A percentile compares a stretch with the other conserved stretches of the same genome.
Conservation (phyloP, 2,329 filamentous ascomycete genomes). For the Sporothrix euskadiensis region DNA sequence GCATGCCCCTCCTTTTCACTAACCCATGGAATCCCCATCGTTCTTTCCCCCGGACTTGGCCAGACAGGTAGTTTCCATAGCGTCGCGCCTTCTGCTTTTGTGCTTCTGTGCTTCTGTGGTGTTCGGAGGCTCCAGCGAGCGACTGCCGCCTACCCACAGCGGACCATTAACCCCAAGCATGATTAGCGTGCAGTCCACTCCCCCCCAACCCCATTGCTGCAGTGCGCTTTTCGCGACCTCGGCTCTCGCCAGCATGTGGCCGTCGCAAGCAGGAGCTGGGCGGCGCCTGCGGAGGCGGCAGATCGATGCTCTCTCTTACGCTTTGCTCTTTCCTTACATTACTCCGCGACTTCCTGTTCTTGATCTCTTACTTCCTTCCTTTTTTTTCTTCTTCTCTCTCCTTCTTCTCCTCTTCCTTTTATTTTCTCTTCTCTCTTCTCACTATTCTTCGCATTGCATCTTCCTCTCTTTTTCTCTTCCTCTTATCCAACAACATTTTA, state of each 20-base stretch:
- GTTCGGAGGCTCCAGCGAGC: constrained; percentile 5
- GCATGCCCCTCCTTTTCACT: neutral
- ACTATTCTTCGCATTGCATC: neutral
- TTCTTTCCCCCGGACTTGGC: constrained; percentile 17
- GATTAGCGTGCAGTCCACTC: constrained; percentile 17
- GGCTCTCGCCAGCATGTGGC: constrained; percentile 35
- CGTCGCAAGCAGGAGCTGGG: constrained; percentile 4
- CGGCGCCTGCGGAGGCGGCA: constrained; percentile 21
- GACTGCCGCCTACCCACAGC: neutral
- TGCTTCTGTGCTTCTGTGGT: neutral
- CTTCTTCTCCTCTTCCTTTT: constrained; percentile 3
- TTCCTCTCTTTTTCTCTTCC: neutral
- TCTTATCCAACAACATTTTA: constrained; percentile 2
- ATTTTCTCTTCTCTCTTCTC: neutral
- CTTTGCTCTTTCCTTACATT: constrained; percentile 6
- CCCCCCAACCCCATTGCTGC: neutral
- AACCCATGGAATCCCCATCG: neutral
- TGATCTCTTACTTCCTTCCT: neutral
- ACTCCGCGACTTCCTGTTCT: constrained; percentile 1
- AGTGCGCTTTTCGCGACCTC: constrained; percentile 31
- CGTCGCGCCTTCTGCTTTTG: neutral
- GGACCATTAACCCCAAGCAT: constrained; percentile 16
- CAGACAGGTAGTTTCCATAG: constrained; percentile 13
- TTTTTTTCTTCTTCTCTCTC: neutral
- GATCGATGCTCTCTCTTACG: neutral